These are phyloP conservation scores for Rhododendron simsii DNA, from an alignment of 148 eudicot genomes.

Conservation along the genomic window DNA sequence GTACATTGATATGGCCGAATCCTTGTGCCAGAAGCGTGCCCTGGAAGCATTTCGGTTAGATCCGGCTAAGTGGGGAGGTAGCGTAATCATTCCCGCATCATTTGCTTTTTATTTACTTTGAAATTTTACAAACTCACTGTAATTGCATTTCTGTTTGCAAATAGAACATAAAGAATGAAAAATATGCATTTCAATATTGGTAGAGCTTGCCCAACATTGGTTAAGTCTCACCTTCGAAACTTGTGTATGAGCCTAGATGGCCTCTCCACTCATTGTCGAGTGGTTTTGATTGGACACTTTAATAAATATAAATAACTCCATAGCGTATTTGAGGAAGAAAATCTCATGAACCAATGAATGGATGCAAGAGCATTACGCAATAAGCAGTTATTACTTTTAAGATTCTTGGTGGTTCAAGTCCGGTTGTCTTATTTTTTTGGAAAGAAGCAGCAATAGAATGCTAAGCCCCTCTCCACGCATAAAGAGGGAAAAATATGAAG, in stretches of 20 bases:
- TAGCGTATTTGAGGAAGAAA: not conserved
- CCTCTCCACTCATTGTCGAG: not conserved
- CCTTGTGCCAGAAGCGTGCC: constrained; percentile 95
- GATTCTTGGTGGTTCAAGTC: not conserved
- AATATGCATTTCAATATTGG: not conserved
- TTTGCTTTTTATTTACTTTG: not conserved
- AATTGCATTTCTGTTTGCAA: not conserved
- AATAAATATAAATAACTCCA: not conserved
- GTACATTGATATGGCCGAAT: constrained; percentile 96
- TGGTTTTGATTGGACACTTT: not conserved
- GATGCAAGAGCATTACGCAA: not conserved
- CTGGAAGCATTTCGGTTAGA: constrained; percentile 96
- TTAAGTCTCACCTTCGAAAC: not conserved
- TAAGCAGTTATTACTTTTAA: not conserved
- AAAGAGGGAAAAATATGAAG: not conserved
- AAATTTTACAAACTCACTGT: not conserved
- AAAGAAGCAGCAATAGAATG: not conserved
- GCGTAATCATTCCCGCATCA: not conserved
- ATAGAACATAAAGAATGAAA: not conserved
- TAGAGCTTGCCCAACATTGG: not conserved
- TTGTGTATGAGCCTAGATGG: not conserved
- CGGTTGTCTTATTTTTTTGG: not conserved
- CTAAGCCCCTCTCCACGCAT: not conserved
- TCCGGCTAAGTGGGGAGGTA: constrained; percentile 99
- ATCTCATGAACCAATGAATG: not conserved